Evolutionary conservation across 108 stramenopile genomes (phyloP), one percentile per base, ranked within the genome.

Genomic region (Mayamaea pseudoterrestris): DNA sequence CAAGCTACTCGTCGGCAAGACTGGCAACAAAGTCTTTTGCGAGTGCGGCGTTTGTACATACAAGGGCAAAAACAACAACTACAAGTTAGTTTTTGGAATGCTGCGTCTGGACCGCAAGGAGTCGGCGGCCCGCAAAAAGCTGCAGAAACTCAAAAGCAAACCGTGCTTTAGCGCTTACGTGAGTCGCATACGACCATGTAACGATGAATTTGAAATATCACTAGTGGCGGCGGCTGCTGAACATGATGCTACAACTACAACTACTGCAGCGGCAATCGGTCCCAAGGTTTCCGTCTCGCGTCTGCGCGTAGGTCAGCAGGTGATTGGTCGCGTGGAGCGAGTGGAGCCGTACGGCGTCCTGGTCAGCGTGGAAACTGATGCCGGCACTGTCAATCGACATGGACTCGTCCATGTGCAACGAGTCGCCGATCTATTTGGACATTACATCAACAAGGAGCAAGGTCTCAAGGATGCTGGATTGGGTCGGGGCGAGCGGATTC

Each of bases 21-120:
- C 84, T 1, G 84, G 84, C 0, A 75, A 80, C 11, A 83, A 83
- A 57, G 61, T 77, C 1, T 87, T 63, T 27, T 66, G 76, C 27
- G 84, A 87, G 50, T 74, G 73, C 49, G 84, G 84, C 5, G 66
- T 78, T 9, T 53, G 63, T 9, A 44, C 18, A 44, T 28, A 1
- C 16, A 53, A 47, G 24, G 5, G 13, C 34, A 9, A 17, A 24
- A 16, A 14, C 25, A 21, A 29, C 16, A 44, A 12, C 30, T 81
- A 80, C 80, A 64, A 56, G 13, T 79, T 79, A 24, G 77, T 76
- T 14, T 68, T 67, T 27, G 78, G 71, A 12, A 79, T 87, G 80
- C 14, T 79, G 43, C 59, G 80, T n/a, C 27, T 81, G 13, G 75
- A 59, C 27, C 40, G 20, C 25, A 87, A 81, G 35, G 31, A 37